phyloP scores from a whole-genome alignment of 805 yeast species.

The Nakazawaea molendinolei region DNA sequence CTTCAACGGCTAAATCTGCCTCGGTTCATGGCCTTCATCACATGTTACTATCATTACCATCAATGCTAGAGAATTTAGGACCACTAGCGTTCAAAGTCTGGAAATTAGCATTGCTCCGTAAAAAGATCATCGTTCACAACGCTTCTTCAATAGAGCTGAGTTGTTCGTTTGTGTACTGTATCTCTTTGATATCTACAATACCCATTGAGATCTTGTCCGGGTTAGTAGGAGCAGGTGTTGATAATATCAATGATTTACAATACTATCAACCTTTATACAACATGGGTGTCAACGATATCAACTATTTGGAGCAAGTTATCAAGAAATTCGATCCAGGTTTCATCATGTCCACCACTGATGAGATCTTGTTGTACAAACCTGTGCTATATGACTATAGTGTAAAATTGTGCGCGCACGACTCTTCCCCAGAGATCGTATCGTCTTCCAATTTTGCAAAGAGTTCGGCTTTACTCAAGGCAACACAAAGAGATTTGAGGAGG shows the following conservation, averaged over 20 bases:
- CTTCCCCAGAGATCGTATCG: background rate
- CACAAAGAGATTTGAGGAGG: constrained; percentile 31
- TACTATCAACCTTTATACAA: constrained; percentile 51
- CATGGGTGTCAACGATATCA: constrained; percentile 53
- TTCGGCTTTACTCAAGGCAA: constrained; percentile 18
- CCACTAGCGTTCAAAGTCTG: constrained; percentile 61
- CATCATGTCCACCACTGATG: constrained; percentile 63
- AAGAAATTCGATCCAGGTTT: constrained; percentile 27
- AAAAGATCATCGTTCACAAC: constrained; percentile 43
- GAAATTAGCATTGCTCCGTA: constrained; percentile 55
- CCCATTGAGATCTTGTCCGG: constrained; percentile 46
- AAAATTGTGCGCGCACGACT: constrained; percentile 13
- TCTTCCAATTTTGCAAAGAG: constrained; percentile 1
- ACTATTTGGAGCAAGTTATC: constrained; percentile 23
- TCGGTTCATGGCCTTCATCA: constrained; percentile 23
- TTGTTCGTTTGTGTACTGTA: constrained; percentile 48
- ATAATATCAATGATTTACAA: constrained; percentile 17
- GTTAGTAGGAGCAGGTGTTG: constrained; percentile 21
- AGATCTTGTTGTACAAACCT: constrained; percentile 48
- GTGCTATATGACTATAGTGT: constrained; percentile 43
- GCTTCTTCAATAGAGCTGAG: constrained; percentile 28
- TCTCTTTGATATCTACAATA: constrained; percentile 54
- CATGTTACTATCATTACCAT: constrained; percentile 39
- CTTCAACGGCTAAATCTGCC: constrained; percentile 10
- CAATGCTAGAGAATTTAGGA: constrained; percentile 46